Percentiles rank a stretch among this genome's conserved stretches.
These are phyloP conservation scores for Castanopsis chinensis DNA, from an alignment of 306 rosid genomes.

Conservation along the genomic window DNA sequence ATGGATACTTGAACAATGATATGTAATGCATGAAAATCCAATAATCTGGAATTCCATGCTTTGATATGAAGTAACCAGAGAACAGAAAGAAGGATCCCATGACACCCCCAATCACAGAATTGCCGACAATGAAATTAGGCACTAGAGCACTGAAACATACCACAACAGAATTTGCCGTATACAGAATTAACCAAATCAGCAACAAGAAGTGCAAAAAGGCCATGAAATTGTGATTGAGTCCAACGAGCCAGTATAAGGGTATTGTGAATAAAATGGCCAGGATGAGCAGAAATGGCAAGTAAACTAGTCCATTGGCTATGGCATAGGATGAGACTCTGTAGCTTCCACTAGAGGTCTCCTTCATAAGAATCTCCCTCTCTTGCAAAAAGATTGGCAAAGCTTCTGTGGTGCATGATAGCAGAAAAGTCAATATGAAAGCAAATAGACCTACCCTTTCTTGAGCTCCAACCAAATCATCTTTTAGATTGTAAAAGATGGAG, in stretches of 20 bases:
- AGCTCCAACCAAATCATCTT: constrained; percentile 62
- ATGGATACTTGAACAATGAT: constrained; percentile 90
- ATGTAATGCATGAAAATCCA: constrained; percentile 94
- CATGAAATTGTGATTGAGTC: constrained; percentile 61
- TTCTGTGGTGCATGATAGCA: constrained; percentile 82
- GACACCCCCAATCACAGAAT: constrained; percentile 82
- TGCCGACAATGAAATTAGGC: constrained; percentile 93
- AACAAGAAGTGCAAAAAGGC: constrained; percentile 73
- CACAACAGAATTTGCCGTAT: constrained; percentile 91
- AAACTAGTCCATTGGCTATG: constrained; percentile 83
- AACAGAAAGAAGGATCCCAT: constrained; percentile 92
- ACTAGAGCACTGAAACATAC: constrained; percentile 91
- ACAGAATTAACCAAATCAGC: constrained; percentile 80
- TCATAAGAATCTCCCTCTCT: constrained; percentile 92
- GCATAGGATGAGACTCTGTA: constrained; percentile 90
- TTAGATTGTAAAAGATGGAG: constrained; percentile 78
- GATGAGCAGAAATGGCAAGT: constrained; percentile 86
- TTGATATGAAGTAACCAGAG: constrained; percentile 93
- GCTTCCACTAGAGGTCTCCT: constrained; percentile 85
- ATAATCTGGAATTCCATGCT: constrained; percentile 62
- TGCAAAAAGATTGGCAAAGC: constrained; percentile 90
- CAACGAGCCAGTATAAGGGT: constrained; percentile 85
- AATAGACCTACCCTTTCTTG: constrained; percentile 82
- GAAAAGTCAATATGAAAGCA: constrained; percentile 79
- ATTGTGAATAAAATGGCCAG: constrained; percentile 70